A percentile compares a stretch with the other conserved stretches of the same genome.
phyloP scores from a whole-genome alignment of 495 filamentous ascomycete genomes.

The Apiosordaria backusii region DNA sequence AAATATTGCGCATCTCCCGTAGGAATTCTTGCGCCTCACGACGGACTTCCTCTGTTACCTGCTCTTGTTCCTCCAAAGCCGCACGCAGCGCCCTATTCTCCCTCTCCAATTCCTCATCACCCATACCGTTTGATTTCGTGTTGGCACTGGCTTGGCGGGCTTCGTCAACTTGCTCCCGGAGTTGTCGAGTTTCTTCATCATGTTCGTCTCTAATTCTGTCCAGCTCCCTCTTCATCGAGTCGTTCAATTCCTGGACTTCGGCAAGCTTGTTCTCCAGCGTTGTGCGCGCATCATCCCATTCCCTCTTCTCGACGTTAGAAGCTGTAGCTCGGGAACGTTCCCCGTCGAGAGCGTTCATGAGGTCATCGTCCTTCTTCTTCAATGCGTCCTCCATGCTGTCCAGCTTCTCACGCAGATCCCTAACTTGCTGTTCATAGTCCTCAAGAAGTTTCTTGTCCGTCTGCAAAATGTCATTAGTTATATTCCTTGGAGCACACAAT shows the following conservation, averaged over 20 bases:
- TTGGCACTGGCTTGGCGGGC: conserved; percentile 34
- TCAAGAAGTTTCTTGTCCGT: conserved; percentile 66
- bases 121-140: conserved; percentile 23
- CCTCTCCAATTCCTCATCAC: conserved; percentile 60
- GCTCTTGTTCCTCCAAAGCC: conserved; percentile 68
- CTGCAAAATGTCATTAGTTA: conserved; percentile 31
- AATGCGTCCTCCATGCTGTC: conserved; percentile 61
- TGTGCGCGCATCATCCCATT: conserved; percentile 71
- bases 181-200: conserved; percentile 56
- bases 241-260: conserved; percentile 73
- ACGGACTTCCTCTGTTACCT: conserved; percentile 85
- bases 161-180: conserved; percentile 61
- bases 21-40: conserved; percentile 80
- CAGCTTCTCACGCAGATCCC: conserved; percentile 69
- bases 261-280: conserved; percentile 74
- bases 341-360: conserved; percentile 38
- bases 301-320: conserved; percentile 56
- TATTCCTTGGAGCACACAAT: background rate
- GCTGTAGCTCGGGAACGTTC: conserved; percentile 43
- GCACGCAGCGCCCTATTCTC: conserved; percentile 70
- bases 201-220: conserved; percentile 68
- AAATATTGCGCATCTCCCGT: conserved; percentile 82
- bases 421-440: conserved; percentile 74
- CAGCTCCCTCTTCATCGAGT: conserved; percentile 71
- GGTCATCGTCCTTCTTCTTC: conserved; percentile 50